Evolutionary conservation across 2,329 filamentous ascomycete species (phyloP).

Genomic region (Fusarium decemcellulare): DNA sequence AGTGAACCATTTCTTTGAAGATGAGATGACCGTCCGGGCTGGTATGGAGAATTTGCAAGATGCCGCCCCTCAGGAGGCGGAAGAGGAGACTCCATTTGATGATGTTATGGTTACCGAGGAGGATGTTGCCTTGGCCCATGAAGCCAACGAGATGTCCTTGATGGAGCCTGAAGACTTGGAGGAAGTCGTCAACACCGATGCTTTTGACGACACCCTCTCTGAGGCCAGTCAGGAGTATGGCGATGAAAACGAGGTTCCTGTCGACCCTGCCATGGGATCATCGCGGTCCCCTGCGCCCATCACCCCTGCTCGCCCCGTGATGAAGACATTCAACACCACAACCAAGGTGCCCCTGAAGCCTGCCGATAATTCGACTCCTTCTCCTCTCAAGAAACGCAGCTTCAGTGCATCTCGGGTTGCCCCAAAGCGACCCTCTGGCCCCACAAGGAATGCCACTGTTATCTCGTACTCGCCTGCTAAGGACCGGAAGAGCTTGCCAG

Average conservation of each 20-base stretch:
- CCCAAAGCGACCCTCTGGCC: conserved; percentile 57
- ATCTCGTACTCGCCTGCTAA: conserved; percentile 70
- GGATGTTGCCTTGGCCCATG: conserved; percentile 69
- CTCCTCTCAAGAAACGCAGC: conserved; percentile 64
- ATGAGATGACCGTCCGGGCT: conserved; percentile 65
- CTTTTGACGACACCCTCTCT: conserved; percentile 66
- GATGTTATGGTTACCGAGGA: conserved; percentile 66
- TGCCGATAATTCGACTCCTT: conserved; percentile 70
- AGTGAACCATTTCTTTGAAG: conserved; percentile 71
- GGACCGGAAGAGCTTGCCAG: conserved; percentile 50
- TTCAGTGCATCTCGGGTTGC: conserved; percentile 65
- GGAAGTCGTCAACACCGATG: conserved; percentile 49
- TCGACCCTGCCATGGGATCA: conserved; percentile 62
- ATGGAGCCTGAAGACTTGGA: conserved; percentile 61
- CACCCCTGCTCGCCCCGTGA: conserved; percentile 69
- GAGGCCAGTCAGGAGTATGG: conserved; percentile 77
- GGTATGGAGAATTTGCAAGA: conserved; percentile 33
- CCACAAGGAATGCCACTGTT: conserved; percentile 65
- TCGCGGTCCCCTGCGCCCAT: conserved; percentile 54
- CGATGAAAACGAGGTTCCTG: conserved; percentile 74
- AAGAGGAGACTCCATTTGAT: conserved; percentile 55
- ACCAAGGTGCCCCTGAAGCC: conserved; percentile 84
- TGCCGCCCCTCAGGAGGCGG: conserved; percentile 38
- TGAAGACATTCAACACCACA: conserved; percentile 75
- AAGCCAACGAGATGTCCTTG: conserved; percentile 73